Conservation (phyloP, 2,329 filamentous ascomycete genomes). For the Sarocladium brachiariae region DNA sequence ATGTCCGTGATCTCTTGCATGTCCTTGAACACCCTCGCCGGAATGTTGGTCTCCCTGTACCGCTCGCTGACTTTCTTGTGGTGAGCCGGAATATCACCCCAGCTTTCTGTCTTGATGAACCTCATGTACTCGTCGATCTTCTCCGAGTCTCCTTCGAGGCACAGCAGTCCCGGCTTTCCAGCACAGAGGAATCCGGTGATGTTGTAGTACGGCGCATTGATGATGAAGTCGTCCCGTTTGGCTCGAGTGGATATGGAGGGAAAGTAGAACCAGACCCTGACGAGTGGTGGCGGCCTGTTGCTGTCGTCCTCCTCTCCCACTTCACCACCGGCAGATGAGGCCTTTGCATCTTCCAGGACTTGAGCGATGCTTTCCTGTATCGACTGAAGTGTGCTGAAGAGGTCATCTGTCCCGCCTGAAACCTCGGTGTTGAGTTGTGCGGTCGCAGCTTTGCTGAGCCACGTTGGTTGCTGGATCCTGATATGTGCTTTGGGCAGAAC, state of each 20-base stretch:
- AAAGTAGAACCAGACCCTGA: slow-evolving; percentile 58
- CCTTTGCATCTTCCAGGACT: not conserved
- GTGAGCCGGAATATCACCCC: slow-evolving; percentile 54
- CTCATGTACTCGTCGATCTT: slow-evolving; percentile 53
- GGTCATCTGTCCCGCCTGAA: slow-evolving; percentile 31
- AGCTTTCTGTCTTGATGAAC: slow-evolving; percentile 57
- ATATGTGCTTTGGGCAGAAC: slow-evolving; percentile 36
- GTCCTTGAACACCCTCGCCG: slow-evolving; percentile 38
- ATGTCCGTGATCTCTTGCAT: slow-evolving; percentile 51
- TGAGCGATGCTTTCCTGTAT: not conserved
- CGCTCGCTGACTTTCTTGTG: slow-evolving; percentile 58
- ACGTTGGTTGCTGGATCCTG: slow-evolving; percentile 40
- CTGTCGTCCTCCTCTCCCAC: not conserved
- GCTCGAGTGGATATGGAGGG: slow-evolving; percentile 52
- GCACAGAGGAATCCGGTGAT: slow-evolving; percentile 55
- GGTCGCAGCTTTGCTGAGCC: slow-evolving; percentile 44
- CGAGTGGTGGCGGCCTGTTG: slow-evolving; percentile 28
- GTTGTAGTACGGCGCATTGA: slow-evolving; percentile 41
- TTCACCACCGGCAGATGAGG: slow-evolving; percentile 6
- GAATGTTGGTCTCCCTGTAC: slow-evolving; percentile 31
- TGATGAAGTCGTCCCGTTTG: slow-evolving; percentile 51
- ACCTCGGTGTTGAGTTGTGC: slow-evolving; percentile 30
- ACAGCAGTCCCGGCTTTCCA: slow-evolving; percentile 51
- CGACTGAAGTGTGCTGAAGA: slow-evolving; percentile 23
- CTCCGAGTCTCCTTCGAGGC: slow-evolving; percentile 40